Evolutionary conservation across 1,139 yeast species (phyloP), one percentile per base, ranked within the genome.

Genomic region (Geotrichum bryndzae): DNA sequence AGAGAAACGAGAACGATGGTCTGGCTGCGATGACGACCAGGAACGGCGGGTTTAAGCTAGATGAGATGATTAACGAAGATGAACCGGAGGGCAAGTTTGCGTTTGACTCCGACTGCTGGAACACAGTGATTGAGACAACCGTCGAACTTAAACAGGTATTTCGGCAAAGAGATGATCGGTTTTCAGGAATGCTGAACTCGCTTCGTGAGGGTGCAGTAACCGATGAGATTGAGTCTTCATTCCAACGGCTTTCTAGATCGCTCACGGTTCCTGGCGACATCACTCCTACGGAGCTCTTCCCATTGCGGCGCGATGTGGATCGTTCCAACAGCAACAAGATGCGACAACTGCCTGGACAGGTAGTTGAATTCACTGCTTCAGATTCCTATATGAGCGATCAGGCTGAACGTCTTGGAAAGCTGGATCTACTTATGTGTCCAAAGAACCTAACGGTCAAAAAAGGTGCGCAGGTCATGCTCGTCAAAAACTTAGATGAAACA

Each of bases 401-500:
- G 59, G 61, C 61, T 10, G 59, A 38, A 60, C 57, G 45, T 13
- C 45, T 15, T 18, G 55, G 55, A 48, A 68, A 68, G 45, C 73
- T 90, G 51, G 79, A 81, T n/a, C 84, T 86, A 67, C 86, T 90
- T 66, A 78, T 94, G 74, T 70, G 52, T 2, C 92, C 90, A 1
- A 77, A 79, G 53, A 75, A 75, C 41, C 73, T 94, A 27, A 78
- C 78, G 13, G 77, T 94, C 67, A 92, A 91, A 69, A 80, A 81
- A 57, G 92, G 92, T 51, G 94, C 97, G 0, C 99, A 94, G 75
- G 99, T 94, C 0, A 95, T 94, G 99, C 86, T 95, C 80, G 83
- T 94, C 64, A 94, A 94, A 73, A 95, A 94, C 72, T 81, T 89
- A 62, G 97, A 92, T 72, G 90, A 86, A 31, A 84, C 88, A 0